Base-by-base conservation (phyloP, 352 stramenopile genomes). In the Pythium pyrilobum region DNA sequence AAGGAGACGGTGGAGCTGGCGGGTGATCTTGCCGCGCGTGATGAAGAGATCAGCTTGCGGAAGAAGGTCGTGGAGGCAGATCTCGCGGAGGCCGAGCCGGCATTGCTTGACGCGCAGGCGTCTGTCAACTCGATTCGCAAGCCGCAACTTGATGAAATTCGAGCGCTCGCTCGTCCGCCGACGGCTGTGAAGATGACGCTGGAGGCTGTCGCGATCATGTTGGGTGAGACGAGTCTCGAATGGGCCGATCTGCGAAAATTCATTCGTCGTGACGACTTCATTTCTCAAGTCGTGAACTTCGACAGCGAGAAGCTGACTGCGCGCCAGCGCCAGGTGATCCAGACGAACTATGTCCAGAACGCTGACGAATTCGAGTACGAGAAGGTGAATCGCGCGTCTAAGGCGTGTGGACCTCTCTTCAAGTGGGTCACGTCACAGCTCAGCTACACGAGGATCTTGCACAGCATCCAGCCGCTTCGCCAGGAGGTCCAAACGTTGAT, bases 351-450 rank as follows among this genome's bases (percentile, higher is more conserved):
- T 64, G 75, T 99, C 2, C 87, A 73, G 81, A 98, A 89, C 42
- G 70, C 75, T 20, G 85, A 95, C 10, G 85, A 95, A 27, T 95
- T 95, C 50, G 85, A 95, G 50, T 95, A 92, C 53, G 85, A 95
- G 39, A 95, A 94, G 65, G 93, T 98, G 31, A 92, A 96, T 50
- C 85, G 89, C 34, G 91, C 94, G 6, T 98, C 89, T 12, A 96
- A 97, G 62, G 98, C 97, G 18, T 99, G 97, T 67, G 98, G 97
- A 29, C 97, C 98, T 27, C 79, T 99, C 15, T 99, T 98, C 72
- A 97, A 98, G 65, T 99, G 98, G 98, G 92, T 98, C 39, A 78
- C 96, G 28, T 99, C 93, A 46, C 97, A 99, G 71, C 84, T 99
- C 10, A 96, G 96, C 59, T 99, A 99, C 72, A 98, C 94, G 15